Evolutionary conservation across 1,139 yeast genomes (phyloP).

Genomic region (Suhomyces bokatorum): DNA sequence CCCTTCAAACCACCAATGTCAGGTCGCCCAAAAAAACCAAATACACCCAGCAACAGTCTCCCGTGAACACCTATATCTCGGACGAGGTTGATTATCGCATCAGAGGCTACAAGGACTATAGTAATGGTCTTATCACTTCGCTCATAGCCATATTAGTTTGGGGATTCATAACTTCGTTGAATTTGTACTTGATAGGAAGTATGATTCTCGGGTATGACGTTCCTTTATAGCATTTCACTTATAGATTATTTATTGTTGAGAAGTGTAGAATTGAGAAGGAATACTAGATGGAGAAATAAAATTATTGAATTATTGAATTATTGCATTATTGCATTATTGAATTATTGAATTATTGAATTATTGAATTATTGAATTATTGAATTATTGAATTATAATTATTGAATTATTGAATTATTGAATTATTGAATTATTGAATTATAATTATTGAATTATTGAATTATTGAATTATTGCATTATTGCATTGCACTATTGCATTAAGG

Average conservation of each 20-base stretch:
- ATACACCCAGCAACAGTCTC: neutral
- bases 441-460: too few relatives aligned
- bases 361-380: too few relatives aligned
- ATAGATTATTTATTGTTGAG: conserved; percentile 2
- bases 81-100: conserved; percentile 19
- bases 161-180: conserved; percentile 53
- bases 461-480: too few relatives aligned
- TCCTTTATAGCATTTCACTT: conserved; percentile 22
- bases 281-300: too few relatives aligned
- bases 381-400: too few relatives aligned
- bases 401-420: too few relatives aligned
- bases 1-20: neutral
- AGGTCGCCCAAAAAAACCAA: conserved; percentile 1
- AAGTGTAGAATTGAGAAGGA: too few relatives aligned
- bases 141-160: conserved; percentile 48
- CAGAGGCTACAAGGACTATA: conserved; percentile 51
- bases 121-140: conserved; percentile 50
- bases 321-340: too few relatives aligned
- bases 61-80: neutral
- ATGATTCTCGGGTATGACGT: conserved; percentile 47
- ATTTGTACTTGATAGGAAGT: conserved; percentile 51
- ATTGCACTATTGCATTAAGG: too few relatives aligned
- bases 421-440: too few relatives aligned
- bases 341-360: too few relatives aligned
- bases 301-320: too few relatives aligned